phyloP scores from a whole-genome alignment of 1,284 basidiomycete species.

The Ganoderma lingzhi region DNA sequence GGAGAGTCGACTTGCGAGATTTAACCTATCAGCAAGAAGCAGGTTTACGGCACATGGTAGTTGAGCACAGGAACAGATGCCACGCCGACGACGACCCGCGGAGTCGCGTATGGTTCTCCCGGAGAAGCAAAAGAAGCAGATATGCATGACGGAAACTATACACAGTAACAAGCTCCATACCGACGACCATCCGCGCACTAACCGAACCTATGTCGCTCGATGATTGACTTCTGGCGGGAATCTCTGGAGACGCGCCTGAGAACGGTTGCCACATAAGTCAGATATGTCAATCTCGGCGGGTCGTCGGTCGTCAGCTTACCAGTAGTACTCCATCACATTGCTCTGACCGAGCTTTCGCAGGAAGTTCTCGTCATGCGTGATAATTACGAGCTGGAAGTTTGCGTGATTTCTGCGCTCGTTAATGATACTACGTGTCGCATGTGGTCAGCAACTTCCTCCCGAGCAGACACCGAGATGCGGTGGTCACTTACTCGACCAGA shows the following conservation, averaged over 20 bases:
- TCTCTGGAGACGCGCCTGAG: slow-evolving; percentile 66
- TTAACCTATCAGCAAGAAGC: slow-evolving; percentile 16
- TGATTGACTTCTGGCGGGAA: slow-evolving; percentile 75
- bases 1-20: background rate
- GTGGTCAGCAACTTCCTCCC: slow-evolving; percentile 15
- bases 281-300: slow-evolving; percentile 12
- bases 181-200: slow-evolving; percentile 40
- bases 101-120: slow-evolving; percentile 7
- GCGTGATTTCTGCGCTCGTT: slow-evolving; percentile 88
- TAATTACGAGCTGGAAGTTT: slow-evolving; percentile 98
- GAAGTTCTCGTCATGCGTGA: slow-evolving; percentile 96
- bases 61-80: slow-evolving; percentile 15
- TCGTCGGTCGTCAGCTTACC: slow-evolving; percentile 56
- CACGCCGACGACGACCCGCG: slow-evolving; percentile 28
- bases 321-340: slow-evolving; percentile 93
- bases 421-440: slow-evolving; percentile 73
- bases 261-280: background rate
- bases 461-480: slow-evolving; percentile 3
- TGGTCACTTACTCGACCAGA: slow-evolving; percentile 83
- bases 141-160: slow-evolving; percentile 19
- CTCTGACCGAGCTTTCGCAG: slow-evolving; percentile 83
- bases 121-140: slow-evolving; percentile 20
- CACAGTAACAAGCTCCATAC: slow-evolving; percentile 17
- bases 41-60: slow-evolving; percentile 14
- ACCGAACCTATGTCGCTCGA: slow-evolving; percentile 72